Evolutionary conservation across 805 yeast species (phyloP), one percentile per base, ranked within the genome.

Genomic region (Spathaspora boniae): DNA sequence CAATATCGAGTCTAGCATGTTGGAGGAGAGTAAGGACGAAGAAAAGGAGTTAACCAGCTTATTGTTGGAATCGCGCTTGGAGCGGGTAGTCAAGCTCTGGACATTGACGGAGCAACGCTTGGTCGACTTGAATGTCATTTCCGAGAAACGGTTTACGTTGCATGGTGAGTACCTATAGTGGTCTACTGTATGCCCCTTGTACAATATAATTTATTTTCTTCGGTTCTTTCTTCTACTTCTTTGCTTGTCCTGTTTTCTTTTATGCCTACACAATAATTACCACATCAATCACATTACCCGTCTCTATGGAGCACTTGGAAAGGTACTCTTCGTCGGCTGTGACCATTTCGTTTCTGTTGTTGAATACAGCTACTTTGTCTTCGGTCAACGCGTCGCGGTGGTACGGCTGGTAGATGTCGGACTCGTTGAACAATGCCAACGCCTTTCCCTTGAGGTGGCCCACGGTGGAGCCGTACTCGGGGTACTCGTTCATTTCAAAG

Each of bases 391-490:
- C 29, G 0, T 19, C 22, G 14, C 26, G 17, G 26, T 47, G 41
- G 38, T 41, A 52, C n/a, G 48, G 39, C 14, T 41, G 37, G 38
- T 46, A 58, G 4, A 62, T 34, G 2, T 51, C 46, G 1, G 72
- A 62, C 6, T 46, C 76, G 38, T 70, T 67, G 46, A 82, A 74
- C 42, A 84, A 65, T 26, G 68, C 60, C 23, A 79, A 70, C 3
- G 80, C 58, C 51, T 78, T 82, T 2, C 56, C 45, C 42, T 87
- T 71, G 37, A 87, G 65, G 43, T 80, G 77, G 12, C 65, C 71
- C 22, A 89, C 67, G 14, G 80, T 74, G 7, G 89, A 77, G 1
- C 95, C 95, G 36, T 68, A 71, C 40, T 77, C 89, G 4, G 80
- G 82, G 38, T 84, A 56, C 5, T 59, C 75, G 42, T 73, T 73